Evolutionary conservation across 768 basidiomycete species (phyloP), one percentile per base, ranked within the genome.

Genomic region (Tylopilus balloui): DNA sequence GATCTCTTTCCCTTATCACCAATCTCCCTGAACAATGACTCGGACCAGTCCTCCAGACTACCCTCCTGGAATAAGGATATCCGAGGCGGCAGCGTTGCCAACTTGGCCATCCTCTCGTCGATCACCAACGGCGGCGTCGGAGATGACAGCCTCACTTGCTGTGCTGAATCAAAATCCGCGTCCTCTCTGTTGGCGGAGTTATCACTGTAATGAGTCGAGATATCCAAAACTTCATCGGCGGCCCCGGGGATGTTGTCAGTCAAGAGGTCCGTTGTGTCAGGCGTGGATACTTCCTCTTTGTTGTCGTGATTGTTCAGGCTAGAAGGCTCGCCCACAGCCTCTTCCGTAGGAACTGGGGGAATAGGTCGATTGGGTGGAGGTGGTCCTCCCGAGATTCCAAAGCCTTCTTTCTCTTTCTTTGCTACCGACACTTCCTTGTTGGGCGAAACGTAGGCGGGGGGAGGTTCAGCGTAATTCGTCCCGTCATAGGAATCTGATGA

Each of bases 1-100:
- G 51, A 49, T 35, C 53, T 45, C 44, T 56, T 60, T 25, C 48
- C 54, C 14, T 56, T 52, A 14, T 40, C 25, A 21, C 78, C 78
- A 41, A 81, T 74, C 3, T 75, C 78, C n/a, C 70, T 76, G 27
- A 83, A 70, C 29, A 83, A 55, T 6, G 77, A 71, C 55, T 78
- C 73, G 10, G 77, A 72, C 83, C 82, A 83, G 23, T 71, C 71
- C 10, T 73, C 70, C 23, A 82, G 67, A 52, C 76, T 80, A 11
- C 50, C 47, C 44, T 77, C 74, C 29, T 71, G 70, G 50, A 80
- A 78, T 24, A 82, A 67, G 5, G 80, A 82, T 25, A 84, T 57
- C 13, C 82, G 75, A 11, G 82, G 82, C 0, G 82, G 77, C 25
- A 59, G 25, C 15, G 40, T 52, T 11, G 54, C 58, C n/a, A 60